phyloP scores from a whole-genome alignment of 139 green algal species.

The Auxenochlorella pyrenoidosa region DNA sequence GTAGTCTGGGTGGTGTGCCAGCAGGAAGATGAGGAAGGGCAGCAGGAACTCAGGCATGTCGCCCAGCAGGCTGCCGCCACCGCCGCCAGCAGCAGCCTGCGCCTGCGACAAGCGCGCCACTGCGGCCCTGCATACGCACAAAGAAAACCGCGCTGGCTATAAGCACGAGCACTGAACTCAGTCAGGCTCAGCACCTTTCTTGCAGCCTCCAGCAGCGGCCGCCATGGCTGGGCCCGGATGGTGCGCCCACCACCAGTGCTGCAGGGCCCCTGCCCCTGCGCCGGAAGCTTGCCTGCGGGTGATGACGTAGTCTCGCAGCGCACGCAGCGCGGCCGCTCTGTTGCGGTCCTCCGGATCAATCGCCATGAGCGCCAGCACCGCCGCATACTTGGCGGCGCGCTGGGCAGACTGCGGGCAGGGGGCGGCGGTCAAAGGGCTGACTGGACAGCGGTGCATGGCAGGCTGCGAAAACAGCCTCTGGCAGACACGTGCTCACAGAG shows the following conservation, averaged over 20 bases:
- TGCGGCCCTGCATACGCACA: neutral
- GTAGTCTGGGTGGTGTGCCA: slow-evolving; percentile 90
- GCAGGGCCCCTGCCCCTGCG: slow-evolving; percentile 18
- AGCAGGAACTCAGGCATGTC: slow-evolving; percentile 85
- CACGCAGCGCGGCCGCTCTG: slow-evolving; percentile 37
- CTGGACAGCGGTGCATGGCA: neutral
- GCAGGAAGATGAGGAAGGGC: slow-evolving; percentile 75
- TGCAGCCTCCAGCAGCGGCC: too few species aligned
- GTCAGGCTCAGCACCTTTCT: too few species aligned
- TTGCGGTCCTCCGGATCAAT: slow-evolving; percentile 59
- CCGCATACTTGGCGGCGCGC: slow-evolving; percentile 72
- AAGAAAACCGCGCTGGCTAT: neutral
- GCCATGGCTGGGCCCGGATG: too few species aligned
- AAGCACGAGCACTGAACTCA: too few species aligned
- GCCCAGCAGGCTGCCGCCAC: slow-evolving; percentile 60
- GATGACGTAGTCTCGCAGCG: slow-evolving; percentile 49
- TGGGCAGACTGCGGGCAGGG: neutral
- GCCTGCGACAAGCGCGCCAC: slow-evolving; percentile 33
- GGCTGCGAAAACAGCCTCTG: too few species aligned
- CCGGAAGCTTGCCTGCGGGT: neutral
- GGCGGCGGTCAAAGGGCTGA: neutral
- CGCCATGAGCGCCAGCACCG: slow-evolving; percentile 68
- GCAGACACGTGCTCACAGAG: too few species aligned
- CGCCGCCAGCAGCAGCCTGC: slow-evolving; percentile 24
- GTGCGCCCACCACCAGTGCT: slow-evolving; percentile 8